These are phyloP conservation scores for Sorghum bicolor DNA, from an alignment of 176 grass and related monocot species.

Conservation along the genomic window DNA sequence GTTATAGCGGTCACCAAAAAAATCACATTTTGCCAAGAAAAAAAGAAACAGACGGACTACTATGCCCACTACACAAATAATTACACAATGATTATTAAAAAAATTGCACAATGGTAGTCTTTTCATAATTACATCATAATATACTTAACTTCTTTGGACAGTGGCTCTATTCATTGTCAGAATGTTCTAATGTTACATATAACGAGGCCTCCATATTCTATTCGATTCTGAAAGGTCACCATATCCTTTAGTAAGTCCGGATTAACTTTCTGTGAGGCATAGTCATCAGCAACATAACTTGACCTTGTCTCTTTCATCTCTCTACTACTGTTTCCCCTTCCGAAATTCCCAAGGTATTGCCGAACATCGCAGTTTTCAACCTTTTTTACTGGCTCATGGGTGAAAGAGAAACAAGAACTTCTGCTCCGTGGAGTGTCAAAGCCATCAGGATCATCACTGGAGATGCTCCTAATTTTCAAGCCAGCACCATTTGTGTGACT, in stretches of 20 bases:
- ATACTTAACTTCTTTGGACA: conserved; percentile 10
- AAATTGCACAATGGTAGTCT: not conserved
- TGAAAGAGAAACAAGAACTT: conserved; percentile 49
- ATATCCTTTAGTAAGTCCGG: conserved; percentile 22
- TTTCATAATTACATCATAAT: conserved; percentile 14
- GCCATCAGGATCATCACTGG: conserved; percentile 21
- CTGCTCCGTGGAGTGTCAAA: conserved; percentile 33
- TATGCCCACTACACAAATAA: not conserved
- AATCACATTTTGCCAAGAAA: not conserved
- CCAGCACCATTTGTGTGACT: not conserved
- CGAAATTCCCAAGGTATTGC: conserved; percentile 45
- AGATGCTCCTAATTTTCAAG: conserved; percentile 27
- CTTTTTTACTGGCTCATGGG: conserved; percentile 15
- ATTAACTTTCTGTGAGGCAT: conserved; percentile 25
- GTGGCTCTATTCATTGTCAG: conserved; percentile 22
- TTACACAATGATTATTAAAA: not conserved
- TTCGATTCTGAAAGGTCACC: conserved; percentile 37
- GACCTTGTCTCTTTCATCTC: conserved; percentile 13
- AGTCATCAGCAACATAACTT: conserved; percentile 50
- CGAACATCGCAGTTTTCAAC: conserved; percentile 15
- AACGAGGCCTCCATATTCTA: conserved; percentile 49
- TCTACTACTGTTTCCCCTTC: conserved; percentile 32
- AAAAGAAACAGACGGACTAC: not conserved
- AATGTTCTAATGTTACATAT: conserved; percentile 55
- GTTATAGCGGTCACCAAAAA: not conserved